These are phyloP conservation scores for Geotrichum histeridarum DNA, from an alignment of 1,139 yeast genomes.

Conservation along the genomic window DNA sequence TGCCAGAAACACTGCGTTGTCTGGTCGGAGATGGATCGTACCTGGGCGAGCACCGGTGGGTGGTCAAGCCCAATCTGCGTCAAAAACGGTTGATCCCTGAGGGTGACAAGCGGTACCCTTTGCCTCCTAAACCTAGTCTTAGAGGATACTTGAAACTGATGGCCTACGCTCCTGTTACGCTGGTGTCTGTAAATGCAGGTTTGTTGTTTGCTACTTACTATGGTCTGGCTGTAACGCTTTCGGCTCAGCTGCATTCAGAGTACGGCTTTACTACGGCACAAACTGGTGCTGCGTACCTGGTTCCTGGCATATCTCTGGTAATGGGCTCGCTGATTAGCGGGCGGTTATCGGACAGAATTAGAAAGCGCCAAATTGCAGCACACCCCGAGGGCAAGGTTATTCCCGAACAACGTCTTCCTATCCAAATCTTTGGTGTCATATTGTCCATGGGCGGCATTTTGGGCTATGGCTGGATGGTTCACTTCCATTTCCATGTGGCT, in stretches of 20 bases:
- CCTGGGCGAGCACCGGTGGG: constrained; percentile 28
- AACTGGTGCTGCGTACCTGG: constrained; percentile 48
- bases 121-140: constrained; percentile 48
- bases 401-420: constrained; percentile 47
- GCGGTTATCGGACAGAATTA: constrained; percentile 44
- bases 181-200: constrained; percentile 50
- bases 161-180: constrained; percentile 44
- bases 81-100: constrained; percentile 35
- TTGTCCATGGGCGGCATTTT: constrained; percentile 46
- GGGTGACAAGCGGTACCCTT: constrained; percentile 37
- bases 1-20: constrained; percentile 72
- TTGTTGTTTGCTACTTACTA: constrained; percentile 53
- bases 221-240: constrained; percentile 50
- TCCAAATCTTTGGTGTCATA: constrained; percentile 47
- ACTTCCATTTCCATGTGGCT: constrained; percentile 43
- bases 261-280: constrained; percentile 41
- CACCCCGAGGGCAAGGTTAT: constrained; percentile 34
- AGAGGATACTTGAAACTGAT: constrained; percentile 40
- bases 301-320: constrained; percentile 51
- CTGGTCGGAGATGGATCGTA: constrained; percentile 51
- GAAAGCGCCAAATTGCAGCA: constrained; percentile 33
- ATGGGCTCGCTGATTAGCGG: constrained; percentile 52
- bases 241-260: constrained; percentile 40
- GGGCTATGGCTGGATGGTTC: constrained; percentile 54
- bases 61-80: constrained; percentile 33